Conservation (phyloP, 352 stramenopile species). For the Globisporangium cylindrosporum region DNA sequence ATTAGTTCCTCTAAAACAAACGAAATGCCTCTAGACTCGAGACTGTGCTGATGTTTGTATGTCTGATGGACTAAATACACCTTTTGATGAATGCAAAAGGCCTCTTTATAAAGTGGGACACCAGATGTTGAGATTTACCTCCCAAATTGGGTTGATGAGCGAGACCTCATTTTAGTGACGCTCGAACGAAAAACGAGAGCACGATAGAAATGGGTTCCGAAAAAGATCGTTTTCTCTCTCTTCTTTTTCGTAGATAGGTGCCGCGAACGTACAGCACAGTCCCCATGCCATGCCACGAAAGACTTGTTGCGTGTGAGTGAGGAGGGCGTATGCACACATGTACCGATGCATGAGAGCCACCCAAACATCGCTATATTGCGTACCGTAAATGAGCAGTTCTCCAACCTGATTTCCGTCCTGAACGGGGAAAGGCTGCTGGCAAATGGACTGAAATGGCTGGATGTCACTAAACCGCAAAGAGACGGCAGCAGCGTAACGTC, state of each 20-base stretch:
- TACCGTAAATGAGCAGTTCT: background rate
- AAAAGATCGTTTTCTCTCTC: background rate
- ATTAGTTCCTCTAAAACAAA: background rate
- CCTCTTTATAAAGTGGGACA: background rate
- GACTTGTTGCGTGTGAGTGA: background rate
- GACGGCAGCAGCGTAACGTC: constrained; percentile 3
- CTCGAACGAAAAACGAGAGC: background rate
- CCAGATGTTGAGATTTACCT: background rate
- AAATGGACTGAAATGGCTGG: background rate
- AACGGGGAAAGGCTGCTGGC: background rate
- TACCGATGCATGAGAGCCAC: background rate
- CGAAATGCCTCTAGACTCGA: background rate
- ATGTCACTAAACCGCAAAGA: constrained; percentile 4
- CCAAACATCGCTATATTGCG: background rate
- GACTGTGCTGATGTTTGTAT: background rate
- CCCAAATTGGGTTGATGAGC: background rate
- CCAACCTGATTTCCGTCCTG: background rate
- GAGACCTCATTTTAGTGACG: constrained; percentile 2
- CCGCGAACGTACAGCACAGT: background rate
- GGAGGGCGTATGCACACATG: no score
- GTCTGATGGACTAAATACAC: background rate
- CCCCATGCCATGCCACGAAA: background rate
- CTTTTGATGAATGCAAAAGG: background rate
- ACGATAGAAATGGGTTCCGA: constrained; percentile 7
- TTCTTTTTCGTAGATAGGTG: background rate